Conservation (phyloP, 164 flowering plant genomes). For the Akebia trifoliata region DNA sequence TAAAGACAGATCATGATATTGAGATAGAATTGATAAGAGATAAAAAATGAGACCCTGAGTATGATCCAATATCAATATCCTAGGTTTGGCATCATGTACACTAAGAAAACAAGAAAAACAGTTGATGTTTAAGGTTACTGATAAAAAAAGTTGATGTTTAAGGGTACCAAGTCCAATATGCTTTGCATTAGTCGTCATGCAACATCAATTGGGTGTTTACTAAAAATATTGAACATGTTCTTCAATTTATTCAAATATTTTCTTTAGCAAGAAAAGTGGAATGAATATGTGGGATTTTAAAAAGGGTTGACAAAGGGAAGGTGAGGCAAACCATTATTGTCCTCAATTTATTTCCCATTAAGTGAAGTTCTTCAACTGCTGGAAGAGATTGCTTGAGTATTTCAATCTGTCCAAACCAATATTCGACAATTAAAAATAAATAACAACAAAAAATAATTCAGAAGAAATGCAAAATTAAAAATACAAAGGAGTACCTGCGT, state of each 20-base stretch:
- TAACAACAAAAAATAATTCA: not conserved
- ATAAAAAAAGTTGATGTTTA: not conserved
- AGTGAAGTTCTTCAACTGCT: slow-evolving; percentile 69
- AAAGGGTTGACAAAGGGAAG: not conserved
- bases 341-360: slow-evolving; percentile 73
- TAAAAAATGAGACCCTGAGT: too few relatives aligned
- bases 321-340: slow-evolving; percentile 43
- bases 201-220: too few relatives aligned
- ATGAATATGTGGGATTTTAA: not conserved
- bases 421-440: not conserved
- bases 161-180: too few relatives aligned
- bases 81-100: not conserved
- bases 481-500: slow-evolving; percentile 40
- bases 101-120: not conserved
- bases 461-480: not conserved
- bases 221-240: not conserved
- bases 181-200: too few relatives aligned
- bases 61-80: too few relatives aligned
- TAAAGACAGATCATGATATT: too few relatives aligned
- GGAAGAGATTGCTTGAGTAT: slow-evolving; percentile 59
- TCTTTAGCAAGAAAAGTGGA: not conserved
- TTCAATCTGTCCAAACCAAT: slow-evolving; percentile 57
- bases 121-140: not conserved
- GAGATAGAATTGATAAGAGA: too few relatives aligned
- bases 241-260: not conserved